Evolutionary conservation across 108 stramenopile species (phyloP), one percentile per base, ranked within the genome.

Genomic region (Phaeodactylum tricornutum): DNA sequence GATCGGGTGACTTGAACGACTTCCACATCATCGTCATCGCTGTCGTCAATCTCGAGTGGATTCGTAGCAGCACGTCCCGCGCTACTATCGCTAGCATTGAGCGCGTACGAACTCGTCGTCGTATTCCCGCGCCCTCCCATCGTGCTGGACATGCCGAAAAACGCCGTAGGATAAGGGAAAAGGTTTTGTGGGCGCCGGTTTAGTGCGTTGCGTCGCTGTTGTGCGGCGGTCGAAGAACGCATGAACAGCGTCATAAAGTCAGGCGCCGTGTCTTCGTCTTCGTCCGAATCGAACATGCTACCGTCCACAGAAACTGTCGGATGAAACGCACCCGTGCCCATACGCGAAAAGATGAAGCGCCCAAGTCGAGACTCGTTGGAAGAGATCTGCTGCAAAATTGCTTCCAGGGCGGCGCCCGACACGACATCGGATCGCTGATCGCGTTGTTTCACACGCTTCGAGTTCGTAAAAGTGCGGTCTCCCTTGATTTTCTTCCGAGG

Each of bases 391-490:
- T 41, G 16, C 2, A 74, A 33, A 22, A 74, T 41, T 43, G 64
- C 66, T 47, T 74, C 66, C 8, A 74, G 41, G 0, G 62, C 66
- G 14, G 53, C 55, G n/a, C 62, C 57, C 5, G 62, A 29, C 4
- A 23, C 44, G 14, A 65, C 21, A 56, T 74, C 81, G 1, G 61
- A 55, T 9, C 79, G 70, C 56, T 87, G 86, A 61, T 84, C 66
- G 22, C 75, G 57, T 50, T 67, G 62, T 30, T 66, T 68, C 1
- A 87, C 80, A 40, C 57, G 65, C 66, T 84, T 87, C 41, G 62
- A 56, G 42, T 72, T 80, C 56, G 68, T 74, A 26, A 42, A 50
- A 22, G 36, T 43, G 29, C 41, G 60, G 12, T 36, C 44, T 22
- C 59, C 53, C 36, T 66, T 61, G 30, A 47, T 16, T 23, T 42